Evolutionary conservation across 257 asterid genomes (phyloP).

Genomic region (Solanum lignicaule): DNA sequence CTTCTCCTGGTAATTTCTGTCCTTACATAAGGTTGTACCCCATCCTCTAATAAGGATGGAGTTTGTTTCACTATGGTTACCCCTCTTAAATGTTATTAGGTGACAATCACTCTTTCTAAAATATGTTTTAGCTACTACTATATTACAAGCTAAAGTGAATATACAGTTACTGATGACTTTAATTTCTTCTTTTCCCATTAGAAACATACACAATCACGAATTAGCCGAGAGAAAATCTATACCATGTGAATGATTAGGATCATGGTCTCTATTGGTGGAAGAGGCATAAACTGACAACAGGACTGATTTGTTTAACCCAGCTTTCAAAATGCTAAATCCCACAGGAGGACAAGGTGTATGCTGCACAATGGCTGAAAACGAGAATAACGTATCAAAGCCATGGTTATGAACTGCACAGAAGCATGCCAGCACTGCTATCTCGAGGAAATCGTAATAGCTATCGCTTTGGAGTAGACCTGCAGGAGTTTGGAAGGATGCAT

Average conservation of each 20-base stretch:
- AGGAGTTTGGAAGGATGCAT: slow-evolving; percentile 12
- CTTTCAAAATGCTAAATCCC: slow-evolving; percentile 95
- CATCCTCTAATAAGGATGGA: not conserved
- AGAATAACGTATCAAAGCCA: slow-evolving; percentile 83
- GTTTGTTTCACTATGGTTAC: not conserved
- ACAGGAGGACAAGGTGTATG: slow-evolving; percentile 77
- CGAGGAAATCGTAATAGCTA: slow-evolving; percentile 71
- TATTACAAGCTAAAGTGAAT: not conserved
- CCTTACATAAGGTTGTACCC: not conserved
- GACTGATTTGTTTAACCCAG: slow-evolving; percentile 97
- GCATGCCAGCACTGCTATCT: slow-evolving; percentile 87
- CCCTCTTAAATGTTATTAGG: not conserved
- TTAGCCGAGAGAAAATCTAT: slow-evolving; percentile 19
- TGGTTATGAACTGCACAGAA: slow-evolving; percentile 91
- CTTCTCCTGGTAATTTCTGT: not conserved
- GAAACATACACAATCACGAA: not conserved
- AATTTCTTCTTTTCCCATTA: not conserved
- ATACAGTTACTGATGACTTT: not conserved
- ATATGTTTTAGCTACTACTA: not conserved
- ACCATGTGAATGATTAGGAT: slow-evolving; percentile 69
- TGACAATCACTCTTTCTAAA: not conserved
- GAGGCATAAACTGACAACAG: slow-evolving; percentile 92
- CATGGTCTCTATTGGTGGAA: slow-evolving; percentile 48
- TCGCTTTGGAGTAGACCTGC: slow-evolving; percentile 80
- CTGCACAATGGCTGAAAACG: slow-evolving; percentile 85